phyloP scores from a whole-genome alignment of 495 filamentous ascomycete genomes.

The Lophiotrema nucula region DNA sequence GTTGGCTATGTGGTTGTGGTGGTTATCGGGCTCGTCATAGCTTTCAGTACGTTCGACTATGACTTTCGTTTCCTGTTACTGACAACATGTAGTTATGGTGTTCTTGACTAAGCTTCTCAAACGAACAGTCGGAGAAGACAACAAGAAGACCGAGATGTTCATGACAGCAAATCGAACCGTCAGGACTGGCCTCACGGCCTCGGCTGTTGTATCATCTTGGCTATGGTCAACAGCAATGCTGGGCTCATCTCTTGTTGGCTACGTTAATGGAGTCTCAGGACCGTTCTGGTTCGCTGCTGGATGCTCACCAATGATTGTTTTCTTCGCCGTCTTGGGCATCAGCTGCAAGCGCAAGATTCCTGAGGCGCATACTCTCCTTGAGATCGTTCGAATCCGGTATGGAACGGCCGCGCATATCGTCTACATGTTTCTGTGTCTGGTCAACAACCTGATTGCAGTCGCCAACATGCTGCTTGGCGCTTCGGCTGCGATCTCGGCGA shows the following conservation, averaged over 20 bases:
- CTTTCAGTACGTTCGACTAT: constrained; percentile 14
- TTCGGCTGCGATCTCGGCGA: constrained; percentile 37
- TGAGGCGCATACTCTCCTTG: constrained; percentile 33
- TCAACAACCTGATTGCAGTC: constrained; percentile 49
- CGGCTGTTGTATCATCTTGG: constrained; percentile 45
- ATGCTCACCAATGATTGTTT: constrained; percentile 31
- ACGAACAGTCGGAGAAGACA: constrained; percentile 42
- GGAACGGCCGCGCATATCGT: constrained; percentile 55
- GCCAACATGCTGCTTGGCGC: constrained; percentile 49
- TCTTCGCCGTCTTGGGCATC: constrained; percentile 33
- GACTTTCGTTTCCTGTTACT: neutral
- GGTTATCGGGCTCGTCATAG: constrained; percentile 20
- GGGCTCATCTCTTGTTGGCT: constrained; percentile 34
- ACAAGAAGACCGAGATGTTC: constrained; percentile 53
- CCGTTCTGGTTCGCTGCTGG: constrained; percentile 33
- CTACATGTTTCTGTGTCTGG: constrained; percentile 46
- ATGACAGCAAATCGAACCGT: constrained; percentile 54
- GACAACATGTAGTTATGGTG: constrained; percentile 7
- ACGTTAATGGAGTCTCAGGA: constrained; percentile 31
- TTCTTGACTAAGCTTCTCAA: constrained; percentile 19
- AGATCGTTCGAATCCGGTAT: constrained; percentile 35
- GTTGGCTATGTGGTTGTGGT: constrained; percentile 25
- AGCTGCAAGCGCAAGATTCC: constrained; percentile 31
- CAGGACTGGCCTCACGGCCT: constrained; percentile 50
- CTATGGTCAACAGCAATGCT: constrained; percentile 21